phyloP scores from a whole-genome alignment of 2,329 filamentous ascomycete species.

The Stagonosporopsis vannaccii region DNA sequence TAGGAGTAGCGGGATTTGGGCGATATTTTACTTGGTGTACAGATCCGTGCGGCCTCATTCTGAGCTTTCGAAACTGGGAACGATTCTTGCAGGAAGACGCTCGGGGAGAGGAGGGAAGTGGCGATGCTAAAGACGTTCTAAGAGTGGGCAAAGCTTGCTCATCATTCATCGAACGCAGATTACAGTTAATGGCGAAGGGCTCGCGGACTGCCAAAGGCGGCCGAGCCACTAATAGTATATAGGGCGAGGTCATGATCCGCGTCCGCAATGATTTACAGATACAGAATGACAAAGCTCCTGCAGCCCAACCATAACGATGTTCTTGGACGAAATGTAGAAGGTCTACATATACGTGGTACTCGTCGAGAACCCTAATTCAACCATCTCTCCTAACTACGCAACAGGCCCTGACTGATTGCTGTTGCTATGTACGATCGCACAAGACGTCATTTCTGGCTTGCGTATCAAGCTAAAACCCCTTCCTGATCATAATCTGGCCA shows the following conservation, averaged over 20 bases:
- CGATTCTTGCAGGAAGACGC: neutral
- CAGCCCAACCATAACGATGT: slow-evolving; percentile 15
- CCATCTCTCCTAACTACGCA: slow-evolving; percentile 22
- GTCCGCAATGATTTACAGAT: slow-evolving; percentile 17
- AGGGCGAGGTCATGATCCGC: slow-evolving; percentile 26
- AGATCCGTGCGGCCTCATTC: neutral
- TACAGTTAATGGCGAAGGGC: slow-evolving; percentile 19
- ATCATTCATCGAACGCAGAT: slow-evolving; percentile 23
- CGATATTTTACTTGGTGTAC: slow-evolving; percentile 13
- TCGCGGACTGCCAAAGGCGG: slow-evolving; percentile 12
- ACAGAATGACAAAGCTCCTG: slow-evolving; percentile 22
- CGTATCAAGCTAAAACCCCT: neutral
- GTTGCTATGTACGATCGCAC: neutral
- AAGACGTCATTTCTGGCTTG: neutral
- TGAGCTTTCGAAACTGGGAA: neutral
- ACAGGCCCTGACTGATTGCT: slow-evolving; percentile 11
- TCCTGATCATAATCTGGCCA: too few relatives aligned
- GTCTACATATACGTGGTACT: neutral
- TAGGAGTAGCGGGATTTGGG: neutral
- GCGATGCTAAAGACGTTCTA: slow-evolving; percentile 24
- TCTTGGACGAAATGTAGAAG: slow-evolving; percentile 2
- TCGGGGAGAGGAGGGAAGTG: slow-evolving; percentile 4
- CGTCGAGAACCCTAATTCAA: slow-evolving; percentile 20
- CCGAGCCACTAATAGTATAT: slow-evolving; percentile 34
- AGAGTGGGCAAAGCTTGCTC: slow-evolving; percentile 22